A percentile compares a stretch with the other conserved stretches of the same genome.
These are phyloP conservation scores for Epichloe sylvatica DNA, from an alignment of 2,329 filamentous ascomycete genomes.

Conservation along the genomic window DNA sequence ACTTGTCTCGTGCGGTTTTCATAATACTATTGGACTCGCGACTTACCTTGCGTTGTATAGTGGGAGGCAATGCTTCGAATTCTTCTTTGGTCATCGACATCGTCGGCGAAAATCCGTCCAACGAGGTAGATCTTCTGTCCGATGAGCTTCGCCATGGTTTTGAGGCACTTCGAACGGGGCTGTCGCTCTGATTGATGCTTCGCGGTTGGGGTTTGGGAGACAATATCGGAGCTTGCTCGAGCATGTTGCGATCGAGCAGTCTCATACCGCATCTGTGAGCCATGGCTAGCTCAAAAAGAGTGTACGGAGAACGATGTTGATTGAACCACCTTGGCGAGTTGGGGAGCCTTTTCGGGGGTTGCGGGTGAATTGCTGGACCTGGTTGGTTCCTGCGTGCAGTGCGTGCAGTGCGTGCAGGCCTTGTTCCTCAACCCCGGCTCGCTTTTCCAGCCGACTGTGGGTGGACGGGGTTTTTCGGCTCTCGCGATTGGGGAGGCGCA, in stretches of 20 bases:
- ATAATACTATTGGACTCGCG: not conserved
- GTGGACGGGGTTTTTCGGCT: not conserved
- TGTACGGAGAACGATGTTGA: too few species aligned
- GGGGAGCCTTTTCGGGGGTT: not conserved
- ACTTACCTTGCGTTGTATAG: slow-evolving; percentile 44
- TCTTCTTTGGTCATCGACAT: slow-evolving; percentile 23
- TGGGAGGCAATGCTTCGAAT: slow-evolving; percentile 39
- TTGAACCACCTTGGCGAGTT: not conserved
- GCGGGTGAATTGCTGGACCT: not conserved
- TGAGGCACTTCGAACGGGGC: slow-evolving; percentile 8
- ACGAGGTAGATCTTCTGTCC: slow-evolving; percentile 9
- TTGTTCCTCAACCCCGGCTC: not conserved
- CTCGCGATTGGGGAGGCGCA: not conserved
- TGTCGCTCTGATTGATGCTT: slow-evolving; percentile 10
- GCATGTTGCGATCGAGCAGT: not conserved
- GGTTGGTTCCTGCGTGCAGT: not conserved
- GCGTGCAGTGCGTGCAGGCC: not conserved
- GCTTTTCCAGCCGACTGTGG: not conserved
- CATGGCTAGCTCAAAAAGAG: not conserved
- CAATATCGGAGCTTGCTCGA: slow-evolving; percentile 1
- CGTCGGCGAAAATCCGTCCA: slow-evolving; percentile 14
- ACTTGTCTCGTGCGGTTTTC: not conserved
- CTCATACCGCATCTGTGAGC: not conserved
- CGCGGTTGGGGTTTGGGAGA: slow-evolving; percentile 8
- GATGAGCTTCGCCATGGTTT: slow-evolving; percentile 14